A percentile compares a stretch with the other conserved stretches of the same genome.
These are phyloP conservation scores for Kurtzmaniella quercitrusa DNA, from an alignment of 1,139 yeast species.

Conservation along the genomic window DNA sequence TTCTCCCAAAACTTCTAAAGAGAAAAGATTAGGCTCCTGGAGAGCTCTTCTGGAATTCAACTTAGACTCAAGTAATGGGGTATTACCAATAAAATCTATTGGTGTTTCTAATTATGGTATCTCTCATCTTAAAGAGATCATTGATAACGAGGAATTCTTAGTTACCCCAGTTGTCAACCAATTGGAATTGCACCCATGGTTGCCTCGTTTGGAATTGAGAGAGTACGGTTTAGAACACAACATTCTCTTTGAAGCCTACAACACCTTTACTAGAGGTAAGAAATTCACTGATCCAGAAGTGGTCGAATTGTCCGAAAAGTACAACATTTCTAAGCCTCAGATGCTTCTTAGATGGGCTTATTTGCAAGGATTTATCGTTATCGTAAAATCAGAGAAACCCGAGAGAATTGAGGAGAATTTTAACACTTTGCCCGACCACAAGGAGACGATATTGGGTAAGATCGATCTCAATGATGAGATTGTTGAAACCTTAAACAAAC, in stretches of 20 bases:
- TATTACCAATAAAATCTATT: constrained; percentile 29
- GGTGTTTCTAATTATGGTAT: constrained; percentile 44
- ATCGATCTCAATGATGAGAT: constrained; percentile 32
- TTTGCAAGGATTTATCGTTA: constrained; percentile 60
- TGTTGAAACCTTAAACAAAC: constrained; percentile 28
- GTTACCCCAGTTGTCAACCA: constrained; percentile 42
- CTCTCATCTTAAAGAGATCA: constrained; percentile 28
- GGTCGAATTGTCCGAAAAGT: constrained; percentile 23
- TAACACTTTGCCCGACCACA: constrained; percentile 29
- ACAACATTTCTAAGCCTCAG: constrained; percentile 20
- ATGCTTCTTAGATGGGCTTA: constrained; percentile 36
- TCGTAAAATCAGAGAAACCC: constrained; percentile 63
- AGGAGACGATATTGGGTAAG: constrained; percentile 23
- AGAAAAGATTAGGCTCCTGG: constrained; percentile 35
- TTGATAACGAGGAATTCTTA: constrained; percentile 29
- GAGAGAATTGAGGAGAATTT: constrained; percentile 41
- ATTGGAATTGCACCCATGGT: constrained; percentile 47
- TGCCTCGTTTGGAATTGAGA: constrained; percentile 36
- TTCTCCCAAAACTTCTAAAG: constrained; percentile 28
- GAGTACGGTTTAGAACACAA: constrained; percentile 32
- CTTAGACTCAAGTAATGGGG: constrained; percentile 22
- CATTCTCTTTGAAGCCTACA: constrained; percentile 61
- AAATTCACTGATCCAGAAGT: constrained; percentile 51
- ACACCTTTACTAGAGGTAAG: constrained; percentile 64
- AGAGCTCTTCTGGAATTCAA: constrained; percentile 37